Evolutionary conservation across 306 rosid species (phyloP).

Genomic region (Hippophae rhamnoides): DNA sequence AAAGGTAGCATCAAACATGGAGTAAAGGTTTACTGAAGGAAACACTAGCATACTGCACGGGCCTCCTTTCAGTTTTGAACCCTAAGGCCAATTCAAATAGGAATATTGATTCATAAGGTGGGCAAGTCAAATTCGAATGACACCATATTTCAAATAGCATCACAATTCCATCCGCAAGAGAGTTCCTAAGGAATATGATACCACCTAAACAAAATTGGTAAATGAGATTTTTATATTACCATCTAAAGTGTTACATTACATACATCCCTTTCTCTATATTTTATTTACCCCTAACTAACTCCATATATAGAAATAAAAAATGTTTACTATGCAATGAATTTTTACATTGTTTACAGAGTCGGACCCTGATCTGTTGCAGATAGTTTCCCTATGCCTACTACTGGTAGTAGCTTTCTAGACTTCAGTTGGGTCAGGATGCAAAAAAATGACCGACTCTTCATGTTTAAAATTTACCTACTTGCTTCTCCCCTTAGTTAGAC

Average conservation of each 20-base stretch:
- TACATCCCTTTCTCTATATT: conserved; percentile 20
- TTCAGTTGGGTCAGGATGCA: conserved; percentile 43
- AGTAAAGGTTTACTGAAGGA: too few relatives aligned
- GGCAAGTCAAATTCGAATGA: too few relatives aligned
- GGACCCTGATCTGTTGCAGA: conserved; percentile 48
- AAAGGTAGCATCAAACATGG: too few relatives aligned
- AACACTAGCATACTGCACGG: too few relatives aligned
- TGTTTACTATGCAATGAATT: conserved; percentile 30
- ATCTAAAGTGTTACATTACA: conserved; percentile 10
- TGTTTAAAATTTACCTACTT: conserved; percentile 17
- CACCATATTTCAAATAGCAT: too few relatives aligned
- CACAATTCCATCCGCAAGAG: too few relatives aligned
- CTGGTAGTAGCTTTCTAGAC: conserved; percentile 45
- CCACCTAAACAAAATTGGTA: too few relatives aligned
- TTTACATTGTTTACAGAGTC: conserved; percentile 33
- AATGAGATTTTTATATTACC: neutral
- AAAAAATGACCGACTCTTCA: conserved; percentile 18
- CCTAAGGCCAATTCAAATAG: too few relatives aligned
- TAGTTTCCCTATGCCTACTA: conserved; percentile 30
- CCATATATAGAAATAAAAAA: conserved; percentile 21
- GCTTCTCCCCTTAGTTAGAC: too few relatives aligned
- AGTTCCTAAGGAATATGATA: too few relatives aligned
- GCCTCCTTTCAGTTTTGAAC: too few relatives aligned
- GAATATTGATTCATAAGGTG: too few relatives aligned
- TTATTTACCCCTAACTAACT: conserved; percentile 40